Base-by-base conservation (phyloP, 306 rosid genomes). In the Glycine tomentella region DNA sequence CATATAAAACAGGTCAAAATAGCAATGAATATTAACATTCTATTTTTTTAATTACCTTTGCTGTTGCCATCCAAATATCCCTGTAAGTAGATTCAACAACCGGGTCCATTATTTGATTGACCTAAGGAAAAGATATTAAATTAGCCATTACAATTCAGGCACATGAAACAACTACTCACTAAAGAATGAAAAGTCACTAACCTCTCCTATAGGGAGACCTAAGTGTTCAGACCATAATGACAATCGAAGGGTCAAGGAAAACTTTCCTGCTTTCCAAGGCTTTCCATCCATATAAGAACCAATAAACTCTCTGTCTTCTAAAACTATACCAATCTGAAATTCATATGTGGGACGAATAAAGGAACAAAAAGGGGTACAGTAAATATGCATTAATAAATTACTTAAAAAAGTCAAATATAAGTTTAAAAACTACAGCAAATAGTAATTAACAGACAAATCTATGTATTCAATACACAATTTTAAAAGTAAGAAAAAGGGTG, bases 181-280 rank as follows among this genome's bases (percentile, higher is more conserved):
- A 20, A 55, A 66, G 68, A 36, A 79, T 31, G 75, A 63, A 57
- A 66, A 75, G 61, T 73, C n/a, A 66, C 92, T 57, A 70, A 95
- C 99, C 98, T 90, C 94, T 79, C 90, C 93, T 8, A 89, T 74
- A 38, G 84, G 88, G 42, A 95, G 86, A 78, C 98, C 99, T 12
- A 95, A 91, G 87, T 95, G 99, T 81, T 95, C 99, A 20, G 99
- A 84, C 98, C 99, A 95, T 75, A 93, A 88, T 13, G 99, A 89
- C 83, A 93, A 53, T 25, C 98, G 96, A 52, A 95, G 98, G 76
- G 90, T 88, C 78, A 85, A 83, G 38, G 98, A 89, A 84, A 93
- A 95, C 46, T 89, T 93, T 74, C 99, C 99, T 55, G 98, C 99
- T 80, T 89, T 88, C 97, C 97, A 95, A 53, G 91, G 97, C 84